Percentiles rank a stretch among this genome's conserved stretches.
These are phyloP conservation scores for Chlamydomonas reinhardtii DNA, from an alignment of 163 green algal species.

Conservation along the genomic window DNA sequence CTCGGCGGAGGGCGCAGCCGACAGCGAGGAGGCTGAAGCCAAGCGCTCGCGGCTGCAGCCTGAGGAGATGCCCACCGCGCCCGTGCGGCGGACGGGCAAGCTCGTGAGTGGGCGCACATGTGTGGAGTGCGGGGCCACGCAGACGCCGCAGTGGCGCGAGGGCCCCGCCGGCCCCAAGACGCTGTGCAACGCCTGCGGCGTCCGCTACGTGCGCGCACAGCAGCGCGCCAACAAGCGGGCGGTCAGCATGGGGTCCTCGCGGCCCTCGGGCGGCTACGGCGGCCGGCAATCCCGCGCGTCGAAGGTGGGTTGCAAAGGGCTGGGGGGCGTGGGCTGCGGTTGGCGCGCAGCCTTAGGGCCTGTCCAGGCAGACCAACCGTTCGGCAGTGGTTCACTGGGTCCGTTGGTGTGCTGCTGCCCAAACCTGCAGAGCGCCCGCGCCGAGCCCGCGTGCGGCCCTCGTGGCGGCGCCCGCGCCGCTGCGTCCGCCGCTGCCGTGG, in stretches of 20 bases:
- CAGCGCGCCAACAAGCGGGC: slow-evolving; percentile 54
- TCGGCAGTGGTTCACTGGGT: neutral
- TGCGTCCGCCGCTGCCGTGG: neutral
- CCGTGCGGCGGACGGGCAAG: slow-evolving; percentile 29
- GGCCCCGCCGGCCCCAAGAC: slow-evolving; percentile 78
- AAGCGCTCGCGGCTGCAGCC: slow-evolving; percentile 1
- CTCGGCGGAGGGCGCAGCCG: slow-evolving; percentile 24
- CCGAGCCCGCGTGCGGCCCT: neutral
- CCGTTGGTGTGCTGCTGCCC: neutral
- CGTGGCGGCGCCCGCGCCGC: neutral
- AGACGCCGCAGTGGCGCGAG: slow-evolving; percentile 63
- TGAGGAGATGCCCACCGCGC: neutral
- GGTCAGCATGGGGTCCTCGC: neutral
- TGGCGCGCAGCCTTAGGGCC: no score
- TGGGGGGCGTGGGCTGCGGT: no score
- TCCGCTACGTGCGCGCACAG: slow-evolving; percentile 69
- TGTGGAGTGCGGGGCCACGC: slow-evolving; percentile 64
- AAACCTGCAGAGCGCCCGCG: neutral
- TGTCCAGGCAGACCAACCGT: no score
- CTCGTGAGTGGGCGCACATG: slow-evolving; percentile 57
- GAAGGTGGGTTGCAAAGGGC: slow-evolving; percentile 9
- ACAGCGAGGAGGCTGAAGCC: slow-evolving; percentile 32
- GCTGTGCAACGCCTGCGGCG: slow-evolving; percentile 90
- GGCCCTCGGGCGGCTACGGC: neutral
- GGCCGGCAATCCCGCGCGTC: slow-evolving; percentile 8